These are phyloP conservation scores for Maudiozyma saulgeensis DNA, from an alignment of 805 yeast species.

Conservation along the genomic window DNA sequence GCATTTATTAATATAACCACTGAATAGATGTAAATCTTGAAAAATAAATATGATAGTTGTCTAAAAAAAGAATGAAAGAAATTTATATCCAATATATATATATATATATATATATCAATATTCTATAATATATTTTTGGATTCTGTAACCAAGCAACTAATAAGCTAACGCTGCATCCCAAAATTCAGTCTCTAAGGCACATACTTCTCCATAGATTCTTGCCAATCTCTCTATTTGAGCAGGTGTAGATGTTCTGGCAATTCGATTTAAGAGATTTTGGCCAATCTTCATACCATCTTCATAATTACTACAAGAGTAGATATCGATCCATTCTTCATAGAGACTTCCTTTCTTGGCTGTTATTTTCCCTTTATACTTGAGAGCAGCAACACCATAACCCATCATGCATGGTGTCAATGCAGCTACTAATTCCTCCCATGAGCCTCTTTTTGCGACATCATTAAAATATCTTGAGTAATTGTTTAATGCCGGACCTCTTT, in stretches of 20 bases:
- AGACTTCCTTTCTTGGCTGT: conserved; percentile 17
- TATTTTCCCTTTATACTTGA: conserved; percentile 26
- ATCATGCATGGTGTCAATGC: conserved; percentile 68
- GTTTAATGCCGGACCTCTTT: conserved; percentile 46
- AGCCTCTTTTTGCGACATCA: conserved; percentile 42
- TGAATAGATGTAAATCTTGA: neutral
- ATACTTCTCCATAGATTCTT: conserved; percentile 49
- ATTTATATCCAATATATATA: no score
- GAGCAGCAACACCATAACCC: conserved; percentile 58
- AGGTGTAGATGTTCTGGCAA: conserved; percentile 32
- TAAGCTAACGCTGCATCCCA: conserved; percentile 45
- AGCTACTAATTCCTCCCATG: conserved; percentile 55
- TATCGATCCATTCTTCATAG: conserved; percentile 48
- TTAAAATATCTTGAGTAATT: conserved; percentile 53
- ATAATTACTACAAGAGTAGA: conserved; percentile 34
- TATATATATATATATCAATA: neutral
- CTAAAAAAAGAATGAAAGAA: neutral
- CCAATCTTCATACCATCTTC: conserved; percentile 53
- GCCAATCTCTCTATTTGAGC: conserved; percentile 42
- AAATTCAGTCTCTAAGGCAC: conserved; percentile 51
- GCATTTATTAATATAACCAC: neutral
- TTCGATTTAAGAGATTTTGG: conserved; percentile 35
- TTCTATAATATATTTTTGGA: neutral
- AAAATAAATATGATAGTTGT: neutral
- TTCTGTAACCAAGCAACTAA: neutral